Conservation (phyloP, 176 grass and related monocot species). For the Zizania latifolia region DNA sequence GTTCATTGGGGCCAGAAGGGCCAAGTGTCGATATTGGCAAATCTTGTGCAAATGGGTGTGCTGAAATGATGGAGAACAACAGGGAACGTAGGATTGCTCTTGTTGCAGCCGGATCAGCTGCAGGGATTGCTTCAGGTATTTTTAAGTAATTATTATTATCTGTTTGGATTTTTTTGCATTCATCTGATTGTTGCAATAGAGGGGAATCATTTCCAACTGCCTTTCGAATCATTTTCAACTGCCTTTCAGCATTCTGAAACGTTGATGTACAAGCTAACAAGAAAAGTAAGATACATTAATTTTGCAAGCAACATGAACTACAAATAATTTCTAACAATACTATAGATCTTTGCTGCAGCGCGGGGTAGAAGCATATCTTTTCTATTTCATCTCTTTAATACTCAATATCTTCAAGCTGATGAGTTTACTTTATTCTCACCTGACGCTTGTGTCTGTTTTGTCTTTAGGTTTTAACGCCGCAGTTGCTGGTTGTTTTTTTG, state of each 20-base stretch:
- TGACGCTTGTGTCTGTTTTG: constrained; percentile 35
- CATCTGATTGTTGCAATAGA: neutral
- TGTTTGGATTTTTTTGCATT: neutral
- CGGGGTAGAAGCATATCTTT: neutral
- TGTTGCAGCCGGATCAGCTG: constrained; percentile 90
- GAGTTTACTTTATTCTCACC: constrained; percentile 1
- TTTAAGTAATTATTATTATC: neutral
- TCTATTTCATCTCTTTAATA: neutral
- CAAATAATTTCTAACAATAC: neutral
- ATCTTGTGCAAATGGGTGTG: constrained; percentile 93
- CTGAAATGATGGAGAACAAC: constrained; percentile 99
- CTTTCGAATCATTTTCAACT: neutral
- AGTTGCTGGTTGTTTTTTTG: constrained; percentile 96
- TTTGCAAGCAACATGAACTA: neutral
- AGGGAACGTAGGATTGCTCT: constrained; percentile 91
- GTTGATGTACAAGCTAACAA: neutral
- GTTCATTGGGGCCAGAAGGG: constrained; percentile 92
- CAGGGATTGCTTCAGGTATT: constrained; percentile 99
- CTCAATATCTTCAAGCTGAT: neutral
- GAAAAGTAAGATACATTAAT: neutral
- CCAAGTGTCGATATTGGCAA: constrained; percentile 96
- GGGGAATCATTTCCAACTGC: neutral
- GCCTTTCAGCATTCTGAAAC: constrained; percentile 9
- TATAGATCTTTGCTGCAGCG: neutral
- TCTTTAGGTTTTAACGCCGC: constrained; percentile 93